phyloP scores from a whole-genome alignment of 208 protist genomes.

The Leishmania turanica region DNA sequence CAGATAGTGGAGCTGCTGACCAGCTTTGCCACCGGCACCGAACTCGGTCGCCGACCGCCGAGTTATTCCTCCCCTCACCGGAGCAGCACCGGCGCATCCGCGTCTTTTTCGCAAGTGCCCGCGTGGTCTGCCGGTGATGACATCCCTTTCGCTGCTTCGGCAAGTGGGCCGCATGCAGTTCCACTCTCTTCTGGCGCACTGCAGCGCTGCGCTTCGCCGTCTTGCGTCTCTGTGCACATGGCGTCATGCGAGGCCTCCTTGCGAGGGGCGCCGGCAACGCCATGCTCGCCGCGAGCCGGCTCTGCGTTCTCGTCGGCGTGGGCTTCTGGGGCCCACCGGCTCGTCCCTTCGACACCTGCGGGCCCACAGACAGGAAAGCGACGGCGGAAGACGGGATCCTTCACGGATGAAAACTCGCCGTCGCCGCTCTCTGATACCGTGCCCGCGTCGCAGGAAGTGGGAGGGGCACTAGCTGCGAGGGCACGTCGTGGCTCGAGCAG shows the following conservation, averaged over 20 bases:
- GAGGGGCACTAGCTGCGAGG: background rate
- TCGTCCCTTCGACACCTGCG: background rate
- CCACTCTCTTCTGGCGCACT: background rate
- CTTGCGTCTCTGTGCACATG: background rate
- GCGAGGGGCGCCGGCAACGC: background rate
- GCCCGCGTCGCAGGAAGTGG: background rate
- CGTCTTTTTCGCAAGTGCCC: background rate
- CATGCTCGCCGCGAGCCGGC: background rate
- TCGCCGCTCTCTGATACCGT: too few relatives aligned
- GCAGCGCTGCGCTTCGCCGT: background rate
- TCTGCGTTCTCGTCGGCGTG: background rate
- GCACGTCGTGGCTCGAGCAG: background rate
- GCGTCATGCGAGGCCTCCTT: background rate
- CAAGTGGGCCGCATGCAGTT: too few relatives aligned
- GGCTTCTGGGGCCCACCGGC: too few relatives aligned
- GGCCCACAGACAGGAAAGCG: background rate
- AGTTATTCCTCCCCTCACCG: background rate
- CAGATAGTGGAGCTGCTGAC: slow-evolving; percentile 27
- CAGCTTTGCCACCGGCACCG: slow-evolving; percentile 3
- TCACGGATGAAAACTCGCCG: background rate
- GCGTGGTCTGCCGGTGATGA: background rate
- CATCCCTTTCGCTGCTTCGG: background rate
- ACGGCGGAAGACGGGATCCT: background rate
- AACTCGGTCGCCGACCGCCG: background rate
- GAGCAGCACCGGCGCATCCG: background rate